These are phyloP conservation scores for Fusarium sp. DNA, from an alignment of 2,329 filamentous ascomycete genomes.

Conservation along the genomic window DNA sequence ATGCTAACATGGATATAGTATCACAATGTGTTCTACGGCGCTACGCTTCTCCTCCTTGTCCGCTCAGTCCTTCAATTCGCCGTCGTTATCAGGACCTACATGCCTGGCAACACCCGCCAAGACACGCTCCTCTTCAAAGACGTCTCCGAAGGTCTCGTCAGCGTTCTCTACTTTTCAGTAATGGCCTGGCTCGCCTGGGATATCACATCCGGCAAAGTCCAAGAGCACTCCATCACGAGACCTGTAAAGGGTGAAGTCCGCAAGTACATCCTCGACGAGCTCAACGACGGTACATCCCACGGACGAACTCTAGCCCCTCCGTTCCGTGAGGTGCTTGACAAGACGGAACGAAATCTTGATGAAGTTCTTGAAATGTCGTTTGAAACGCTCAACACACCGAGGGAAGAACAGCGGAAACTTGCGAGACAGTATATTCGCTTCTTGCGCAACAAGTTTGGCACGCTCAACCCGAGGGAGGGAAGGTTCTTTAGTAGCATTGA, in stretches of 20 bases:
- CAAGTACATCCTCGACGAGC: not conserved
- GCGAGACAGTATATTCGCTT: not conserved
- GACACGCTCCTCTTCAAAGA: slow-evolving; percentile 7
- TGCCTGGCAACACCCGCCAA: slow-evolving; percentile 5
- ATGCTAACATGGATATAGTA: not conserved
- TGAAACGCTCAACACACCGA: not conserved
- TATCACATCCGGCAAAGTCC: not conserved
- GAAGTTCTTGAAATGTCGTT: not conserved
- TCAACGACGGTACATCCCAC: not conserved
- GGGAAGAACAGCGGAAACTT: not conserved
- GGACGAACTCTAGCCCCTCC: not conserved
- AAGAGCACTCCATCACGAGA: not conserved
- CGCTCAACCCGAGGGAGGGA: not conserved
- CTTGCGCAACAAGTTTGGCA: not conserved
- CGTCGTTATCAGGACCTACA: not conserved
- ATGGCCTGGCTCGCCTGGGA: slow-evolving; percentile 8
- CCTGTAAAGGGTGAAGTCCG: not conserved
- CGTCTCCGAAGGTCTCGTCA: slow-evolving; percentile 11
- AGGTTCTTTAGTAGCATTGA: not conserved
- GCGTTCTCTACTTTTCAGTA: not conserved
- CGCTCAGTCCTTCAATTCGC: slow-evolving; percentile 10
- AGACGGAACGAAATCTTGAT: not conserved
- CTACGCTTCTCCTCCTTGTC: slow-evolving; percentile 7
- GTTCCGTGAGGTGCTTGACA: not conserved
- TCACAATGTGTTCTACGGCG: not conserved